Conservation (phyloP, 2,329 filamentous ascomycete species). For the Arthrobotrys conoides region DNA sequence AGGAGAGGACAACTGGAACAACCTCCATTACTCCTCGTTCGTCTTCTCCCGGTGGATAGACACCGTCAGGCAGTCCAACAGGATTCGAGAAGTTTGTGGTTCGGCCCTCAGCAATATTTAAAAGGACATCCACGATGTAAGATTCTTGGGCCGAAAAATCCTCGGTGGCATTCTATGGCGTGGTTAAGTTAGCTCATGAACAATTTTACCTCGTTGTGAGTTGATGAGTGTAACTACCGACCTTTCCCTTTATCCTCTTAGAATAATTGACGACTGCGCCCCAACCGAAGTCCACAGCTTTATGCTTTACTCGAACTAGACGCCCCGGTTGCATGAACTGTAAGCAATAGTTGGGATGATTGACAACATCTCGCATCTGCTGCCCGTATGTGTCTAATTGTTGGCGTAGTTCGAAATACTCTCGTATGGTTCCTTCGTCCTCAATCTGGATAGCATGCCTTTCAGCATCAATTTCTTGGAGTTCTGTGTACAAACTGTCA, state of each 20-base stretch:
- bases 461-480: constrained; percentile 82
- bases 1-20: constrained; percentile 87
- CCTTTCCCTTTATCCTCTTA: constrained; percentile 76
- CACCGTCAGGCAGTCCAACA: constrained; percentile 65
- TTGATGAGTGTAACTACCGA: constrained; percentile 63
- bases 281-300: constrained; percentile 90
- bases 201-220: not conserved
- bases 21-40: constrained; percentile 82
- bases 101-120: constrained; percentile 74
- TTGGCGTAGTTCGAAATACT: constrained; percentile 91
- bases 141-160: constrained; percentile 81
- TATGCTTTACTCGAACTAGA: constrained; percentile 85
- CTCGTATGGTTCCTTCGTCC: constrained; percentile 89
- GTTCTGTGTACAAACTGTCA: constrained; percentile 70
- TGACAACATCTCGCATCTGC: constrained; percentile 92
- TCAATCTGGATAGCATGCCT: constrained; percentile 81
- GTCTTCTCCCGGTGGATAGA: constrained; percentile 72
- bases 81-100: constrained; percentile 75
- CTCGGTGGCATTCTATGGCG: constrained; percentile 71
- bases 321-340: constrained; percentile 90
- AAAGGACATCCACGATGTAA: constrained; percentile 84
- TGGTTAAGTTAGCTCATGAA: not conserved
- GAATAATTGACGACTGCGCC: constrained; percentile 85
- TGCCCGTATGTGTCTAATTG: constrained; percentile 86
- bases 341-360: constrained; percentile 87